A percentile compares a stretch with the other conserved stretches of the same genome.
phyloP scores from a whole-genome alignment of 345 rosid genomes.

The Litchi chinensis region DNA sequence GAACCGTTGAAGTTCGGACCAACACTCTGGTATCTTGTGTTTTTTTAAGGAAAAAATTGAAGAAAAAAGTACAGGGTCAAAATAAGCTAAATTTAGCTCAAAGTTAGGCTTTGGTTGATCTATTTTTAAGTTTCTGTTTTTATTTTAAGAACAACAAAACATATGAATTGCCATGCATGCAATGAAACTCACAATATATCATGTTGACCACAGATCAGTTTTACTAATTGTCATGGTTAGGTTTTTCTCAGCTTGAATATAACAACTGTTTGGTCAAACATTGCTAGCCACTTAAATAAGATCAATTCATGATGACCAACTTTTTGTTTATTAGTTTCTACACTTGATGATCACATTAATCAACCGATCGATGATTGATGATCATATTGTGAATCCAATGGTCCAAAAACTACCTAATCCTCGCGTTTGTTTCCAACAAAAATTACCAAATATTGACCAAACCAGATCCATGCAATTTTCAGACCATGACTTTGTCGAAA shows the following conservation, averaged over 20 bases:
- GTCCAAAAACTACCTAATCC: neutral
- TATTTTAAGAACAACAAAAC: neutral
- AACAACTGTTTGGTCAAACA: neutral
- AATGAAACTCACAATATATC: neutral
- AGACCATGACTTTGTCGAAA: neutral
- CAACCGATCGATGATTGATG: neutral
- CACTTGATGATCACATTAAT: neutral
- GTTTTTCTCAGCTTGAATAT: neutral
- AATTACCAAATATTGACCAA: slow-evolving; percentile 14
- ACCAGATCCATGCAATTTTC: neutral
- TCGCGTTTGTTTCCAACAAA: neutral
- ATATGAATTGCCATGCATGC: neutral
- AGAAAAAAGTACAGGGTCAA: too few relatives aligned
- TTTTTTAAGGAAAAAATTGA: neutral
- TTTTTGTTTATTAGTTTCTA: too few relatives aligned
- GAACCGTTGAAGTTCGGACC: neutral
- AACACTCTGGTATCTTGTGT: neutral
- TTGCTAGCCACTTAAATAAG: too few relatives aligned
- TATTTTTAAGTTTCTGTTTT: neutral
- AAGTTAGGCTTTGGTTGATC: neutral
- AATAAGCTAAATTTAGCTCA: neutral
- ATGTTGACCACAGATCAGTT: too few relatives aligned
- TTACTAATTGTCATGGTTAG: too few relatives aligned
- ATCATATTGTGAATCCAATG: neutral
- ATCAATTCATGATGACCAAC: neutral